Conservation (phyloP, 192 early-diverging fungal genomes). For the Coemansia sp. region DNA sequence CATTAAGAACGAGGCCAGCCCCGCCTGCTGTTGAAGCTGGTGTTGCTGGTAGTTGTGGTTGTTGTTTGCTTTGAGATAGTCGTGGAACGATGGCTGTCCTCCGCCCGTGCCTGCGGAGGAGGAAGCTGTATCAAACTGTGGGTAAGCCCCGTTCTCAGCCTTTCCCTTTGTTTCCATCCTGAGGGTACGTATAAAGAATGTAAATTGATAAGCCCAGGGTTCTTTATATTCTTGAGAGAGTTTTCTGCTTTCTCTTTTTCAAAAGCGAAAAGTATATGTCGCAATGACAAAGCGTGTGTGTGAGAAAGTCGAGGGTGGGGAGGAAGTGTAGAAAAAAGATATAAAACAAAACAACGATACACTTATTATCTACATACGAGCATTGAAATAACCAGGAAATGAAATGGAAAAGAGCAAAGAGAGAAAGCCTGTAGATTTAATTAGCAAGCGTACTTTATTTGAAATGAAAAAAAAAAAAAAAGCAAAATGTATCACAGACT, state of each 20-base stretch:
- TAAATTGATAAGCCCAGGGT: neutral
- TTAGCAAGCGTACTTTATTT: no score
- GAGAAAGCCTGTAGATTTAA: no score
- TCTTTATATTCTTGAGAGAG: neutral
- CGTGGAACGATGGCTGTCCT: slow-evolving; percentile 3
- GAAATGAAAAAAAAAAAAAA: no score
- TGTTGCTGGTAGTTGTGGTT: neutral
- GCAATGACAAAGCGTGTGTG: neutral
- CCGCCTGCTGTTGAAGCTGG: neutral
- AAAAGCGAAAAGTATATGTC: neutral
- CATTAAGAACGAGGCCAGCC: slow-evolving; percentile 36
- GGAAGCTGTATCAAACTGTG: neutral
- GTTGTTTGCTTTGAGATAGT: slow-evolving; percentile 11
- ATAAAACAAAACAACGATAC: no score
- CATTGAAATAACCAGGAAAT: no score
- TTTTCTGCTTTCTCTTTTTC: neutral
- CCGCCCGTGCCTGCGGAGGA: neutral
- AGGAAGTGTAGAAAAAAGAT: no score
- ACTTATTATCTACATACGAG: no score
- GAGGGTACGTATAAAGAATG: neutral
- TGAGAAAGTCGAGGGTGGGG: no score
- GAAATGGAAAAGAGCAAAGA: no score
- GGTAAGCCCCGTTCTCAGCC: neutral
- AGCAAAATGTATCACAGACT: no score
- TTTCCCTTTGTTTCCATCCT: slow-evolving; percentile 5